Evolutionary conservation across 23 red algal genomes (phyloP), one percentile per base, ranked within the genome.

Genomic region (Agarophyton chilense): DNA sequence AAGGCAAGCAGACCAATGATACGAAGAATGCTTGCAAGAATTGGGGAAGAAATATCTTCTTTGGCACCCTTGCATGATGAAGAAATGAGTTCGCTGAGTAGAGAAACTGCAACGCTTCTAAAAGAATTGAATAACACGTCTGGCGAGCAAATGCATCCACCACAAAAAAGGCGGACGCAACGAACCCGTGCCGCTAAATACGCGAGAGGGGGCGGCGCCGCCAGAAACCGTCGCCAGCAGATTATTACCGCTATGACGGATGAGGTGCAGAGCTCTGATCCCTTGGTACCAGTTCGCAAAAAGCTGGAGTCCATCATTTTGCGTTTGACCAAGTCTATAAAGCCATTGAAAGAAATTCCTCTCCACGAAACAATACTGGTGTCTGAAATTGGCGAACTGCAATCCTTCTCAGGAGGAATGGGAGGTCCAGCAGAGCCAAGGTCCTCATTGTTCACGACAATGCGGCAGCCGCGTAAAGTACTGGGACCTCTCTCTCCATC

Each of bases 391-490:
- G 64, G 25, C 31, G 83, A 54, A 36, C 62, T 88, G 49, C 45
- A 65, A 22, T 44, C 39, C 21, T 53, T 65, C 24, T 88, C 63
- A 16, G 83, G 83, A 60, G 83, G 83, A 57, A 62, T 88, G 32
- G 66, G 83, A 54, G 50, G 83, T 17, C 31, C 51, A 74, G 64
- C 62, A 9, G 83, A 88, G 52, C 83, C 83, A 26, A 54, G 83
- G 25, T 29, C 31, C 29, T 88, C 83, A 1, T 63, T 88, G 29
- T 88, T 88, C 39, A 88, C 45, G 7, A 67, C 83, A 21, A 57
- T 88, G 51, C 83, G 83, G 14, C 83, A 76, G 36, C 83, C 83
- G 68, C 29, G 24, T 2, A 77, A 25, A 17, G 24, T 58, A 49
- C 25, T 74, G 12, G 66, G 34, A 13, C 4, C 64, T n/a, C 57